phyloP scores from a whole-genome alignment of 768 basidiomycete species.

The Boletus vinaceobasis region DNA sequence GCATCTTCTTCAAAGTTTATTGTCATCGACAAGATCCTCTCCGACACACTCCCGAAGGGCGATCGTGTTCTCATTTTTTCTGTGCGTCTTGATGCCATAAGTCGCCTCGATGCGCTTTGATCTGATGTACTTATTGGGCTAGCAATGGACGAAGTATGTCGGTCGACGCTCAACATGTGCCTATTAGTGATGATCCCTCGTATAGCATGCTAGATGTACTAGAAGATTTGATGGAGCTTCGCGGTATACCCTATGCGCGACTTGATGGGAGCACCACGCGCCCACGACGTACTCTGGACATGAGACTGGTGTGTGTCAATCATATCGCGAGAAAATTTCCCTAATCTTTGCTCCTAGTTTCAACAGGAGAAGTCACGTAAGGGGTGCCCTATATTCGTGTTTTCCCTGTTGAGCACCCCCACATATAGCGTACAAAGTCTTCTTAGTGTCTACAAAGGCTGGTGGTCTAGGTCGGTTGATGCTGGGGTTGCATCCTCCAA shows the following conservation, averaged over 20 bases:
- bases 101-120: not conserved
- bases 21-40: constrained; percentile 56
- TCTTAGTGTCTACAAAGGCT: constrained; percentile 67
- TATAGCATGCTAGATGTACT: constrained; percentile 63
- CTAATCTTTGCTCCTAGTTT: constrained; percentile 37
- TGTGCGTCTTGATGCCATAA: constrained; percentile 31
- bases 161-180: not conserved
- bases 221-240: constrained; percentile 62
- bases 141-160: constrained; percentile 58
- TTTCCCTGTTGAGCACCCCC: constrained; percentile 2
- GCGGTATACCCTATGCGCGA: constrained; percentile 57
- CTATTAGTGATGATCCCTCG: not conserved
- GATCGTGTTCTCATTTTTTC: constrained; percentile 70
- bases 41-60: constrained; percentile 52
- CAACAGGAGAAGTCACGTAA: constrained; percentile 56
- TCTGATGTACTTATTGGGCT: constrained; percentile 14
- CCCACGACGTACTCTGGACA: constrained; percentile 54
- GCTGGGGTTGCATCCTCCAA: not conserved
- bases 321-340: not conserved
- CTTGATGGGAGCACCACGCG: constrained; percentile 55
- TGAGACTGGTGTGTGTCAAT: constrained; percentile 43
- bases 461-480: constrained; percentile 57
- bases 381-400: constrained; percentile 12
- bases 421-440: constrained; percentile 56
- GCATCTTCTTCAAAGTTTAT: constrained; percentile 55